phyloP scores from a whole-genome alignment of 2,329 filamentous ascomycete species.

The Sphaerulina vaccinii region DNA sequence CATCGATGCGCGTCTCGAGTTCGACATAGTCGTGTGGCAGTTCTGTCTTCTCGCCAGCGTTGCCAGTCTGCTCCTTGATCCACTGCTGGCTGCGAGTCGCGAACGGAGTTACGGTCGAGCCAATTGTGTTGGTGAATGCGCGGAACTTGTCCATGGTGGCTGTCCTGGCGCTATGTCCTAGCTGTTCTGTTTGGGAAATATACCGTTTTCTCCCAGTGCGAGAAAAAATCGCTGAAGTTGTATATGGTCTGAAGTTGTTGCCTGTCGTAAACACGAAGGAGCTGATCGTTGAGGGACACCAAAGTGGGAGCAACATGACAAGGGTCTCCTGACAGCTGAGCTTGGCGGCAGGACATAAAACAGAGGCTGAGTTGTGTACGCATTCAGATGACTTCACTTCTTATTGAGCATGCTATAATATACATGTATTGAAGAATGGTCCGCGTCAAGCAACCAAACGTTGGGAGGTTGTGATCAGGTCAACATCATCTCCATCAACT shows the following conservation, averaged over 20 bases:
- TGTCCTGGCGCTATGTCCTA: not conserved
- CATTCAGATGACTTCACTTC: no score
- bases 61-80: conserved; percentile 95
- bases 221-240: not conserved
- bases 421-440: no score
- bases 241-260: not conserved
- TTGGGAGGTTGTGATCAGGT: no score
- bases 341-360: no score
- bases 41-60: conserved; percentile 96
- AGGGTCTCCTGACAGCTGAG: no score
- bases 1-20: conserved; percentile 97
- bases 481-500: no score
- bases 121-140: conserved; percentile 59
- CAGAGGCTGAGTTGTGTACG: no score
- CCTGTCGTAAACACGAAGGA: not conserved
- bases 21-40: conserved; percentile 97
- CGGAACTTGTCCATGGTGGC: conserved; percentile 65
- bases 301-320: no score
- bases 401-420: no score
- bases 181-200: not conserved
- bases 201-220: no score
- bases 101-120: conserved; percentile 85
- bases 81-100: conserved; percentile 93
- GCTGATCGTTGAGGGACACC: no score
- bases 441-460: no score